phyloP scores from a whole-genome alignment of 1,284 basidiomycete genomes.

The Apiotrichum domesticum region DNA sequence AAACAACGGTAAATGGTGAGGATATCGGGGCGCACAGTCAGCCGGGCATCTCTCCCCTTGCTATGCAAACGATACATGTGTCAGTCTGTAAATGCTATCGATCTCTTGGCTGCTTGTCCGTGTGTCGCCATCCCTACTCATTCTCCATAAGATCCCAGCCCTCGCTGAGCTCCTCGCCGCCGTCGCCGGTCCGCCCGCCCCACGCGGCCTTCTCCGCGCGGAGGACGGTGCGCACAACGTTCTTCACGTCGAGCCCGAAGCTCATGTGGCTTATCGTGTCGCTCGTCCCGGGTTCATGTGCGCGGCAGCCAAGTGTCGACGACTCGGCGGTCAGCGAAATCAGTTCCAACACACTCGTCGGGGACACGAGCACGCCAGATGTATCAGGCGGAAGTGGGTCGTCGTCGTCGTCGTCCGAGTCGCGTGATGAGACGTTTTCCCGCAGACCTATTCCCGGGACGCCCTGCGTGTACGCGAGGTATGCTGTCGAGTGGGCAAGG shows the following conservation, averaged over 20 bases:
- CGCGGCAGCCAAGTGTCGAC: constrained; percentile 24
- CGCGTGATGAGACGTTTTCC: not conserved
- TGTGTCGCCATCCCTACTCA: constrained; percentile 3
- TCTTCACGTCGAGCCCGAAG: constrained; percentile 37
- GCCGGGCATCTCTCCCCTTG: too few species aligned
- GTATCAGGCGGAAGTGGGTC: not conserved
- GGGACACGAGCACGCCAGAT: constrained; percentile 18
- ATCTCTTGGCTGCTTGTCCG: too few species aligned
- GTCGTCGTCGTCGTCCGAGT: constrained; percentile 17
- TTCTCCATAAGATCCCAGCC: constrained; percentile 37
- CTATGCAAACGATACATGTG: too few species aligned
- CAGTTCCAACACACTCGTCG: constrained; percentile 29
- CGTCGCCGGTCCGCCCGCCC: constrained; percentile 10
- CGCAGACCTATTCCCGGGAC: constrained; percentile 33
- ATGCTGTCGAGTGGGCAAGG: constrained; percentile 36
- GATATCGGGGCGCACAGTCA: too few species aligned
- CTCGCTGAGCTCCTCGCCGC: constrained; percentile 26
- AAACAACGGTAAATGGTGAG: too few species aligned
- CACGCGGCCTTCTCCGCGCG: constrained; percentile 23
- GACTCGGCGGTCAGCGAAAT: constrained; percentile 24
- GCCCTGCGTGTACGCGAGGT: constrained; percentile 41
- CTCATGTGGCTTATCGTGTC: constrained; percentile 24
- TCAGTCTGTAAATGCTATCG: too few species aligned
- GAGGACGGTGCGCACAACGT: constrained; percentile 32
- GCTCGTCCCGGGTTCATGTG: constrained; percentile 35